Conservation (phyloP, 805 yeast species). For the Metschnikowia bowlesiae region DNA sequence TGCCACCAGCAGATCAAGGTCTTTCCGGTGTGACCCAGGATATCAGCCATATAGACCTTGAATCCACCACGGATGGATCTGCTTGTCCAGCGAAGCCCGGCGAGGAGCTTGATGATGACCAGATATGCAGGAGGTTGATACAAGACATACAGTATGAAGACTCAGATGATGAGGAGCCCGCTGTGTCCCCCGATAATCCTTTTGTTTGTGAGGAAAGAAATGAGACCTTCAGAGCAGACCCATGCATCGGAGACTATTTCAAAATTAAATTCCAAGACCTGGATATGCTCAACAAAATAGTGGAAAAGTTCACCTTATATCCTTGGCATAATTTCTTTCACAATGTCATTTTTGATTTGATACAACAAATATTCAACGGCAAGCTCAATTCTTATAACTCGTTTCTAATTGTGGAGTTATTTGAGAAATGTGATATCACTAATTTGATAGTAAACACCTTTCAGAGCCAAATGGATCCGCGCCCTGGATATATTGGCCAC, state of each 20-base stretch:
- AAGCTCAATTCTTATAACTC: conserved; percentile 82
- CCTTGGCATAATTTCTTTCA: conserved; percentile 98
- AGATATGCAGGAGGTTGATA: conserved; percentile 15
- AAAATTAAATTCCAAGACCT: conserved; percentile 79
- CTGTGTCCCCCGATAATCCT: conserved; percentile 40
- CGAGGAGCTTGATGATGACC: conserved; percentile 16
- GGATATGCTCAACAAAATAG: conserved; percentile 60
- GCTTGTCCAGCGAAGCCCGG: not conserved
- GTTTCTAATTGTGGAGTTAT: conserved; percentile 32
- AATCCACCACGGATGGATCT: not conserved
- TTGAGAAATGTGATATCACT: conserved; percentile 14
- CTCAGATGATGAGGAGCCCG: conserved; percentile 43
- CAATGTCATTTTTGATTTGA: conserved; percentile 93
- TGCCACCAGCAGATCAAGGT: not conserved
- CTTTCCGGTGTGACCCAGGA: not conserved
- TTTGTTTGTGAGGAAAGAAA: conserved; percentile 38
- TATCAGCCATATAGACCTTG: not conserved
- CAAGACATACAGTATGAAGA: conserved; percentile 28
- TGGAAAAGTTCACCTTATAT: conserved; percentile 70
- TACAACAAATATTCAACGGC: conserved; percentile 93
- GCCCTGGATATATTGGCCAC: conserved; percentile 97
- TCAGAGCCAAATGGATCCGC: conserved; percentile 47
- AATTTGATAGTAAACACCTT: conserved; percentile 46
- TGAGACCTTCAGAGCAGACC: conserved; percentile 39
- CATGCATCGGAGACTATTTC: conserved; percentile 82